Percentiles rank a stretch among this genome's conserved stretches.
Conservation (phyloP, 2,329 filamentous ascomycete genomes). For the Cladosporium phlei region DNA sequence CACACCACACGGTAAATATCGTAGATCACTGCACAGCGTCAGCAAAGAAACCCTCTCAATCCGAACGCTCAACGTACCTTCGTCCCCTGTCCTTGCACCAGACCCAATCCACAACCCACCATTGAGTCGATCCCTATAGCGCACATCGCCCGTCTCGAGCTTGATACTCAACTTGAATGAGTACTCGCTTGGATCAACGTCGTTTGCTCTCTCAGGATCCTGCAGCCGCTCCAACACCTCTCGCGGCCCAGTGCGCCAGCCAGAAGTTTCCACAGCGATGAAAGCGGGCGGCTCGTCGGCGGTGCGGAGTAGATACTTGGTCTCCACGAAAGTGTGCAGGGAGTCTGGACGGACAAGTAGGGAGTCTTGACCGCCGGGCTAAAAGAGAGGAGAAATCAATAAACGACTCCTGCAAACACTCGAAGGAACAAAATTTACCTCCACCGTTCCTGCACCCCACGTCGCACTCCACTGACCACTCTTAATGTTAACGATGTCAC, state of each 20-base stretch:
- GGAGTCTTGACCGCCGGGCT: constrained; percentile 20
- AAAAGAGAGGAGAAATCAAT: constrained; percentile 20
- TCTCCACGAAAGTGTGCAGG: constrained; percentile 16
- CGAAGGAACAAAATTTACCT: no score
- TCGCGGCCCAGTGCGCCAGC: constrained; percentile 18
- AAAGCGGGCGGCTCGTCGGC: constrained; percentile 17
- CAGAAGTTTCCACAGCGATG: constrained; percentile 18
- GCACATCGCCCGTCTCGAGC: constrained; percentile 19
- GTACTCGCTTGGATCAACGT: constrained; percentile 19
- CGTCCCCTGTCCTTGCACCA: constrained; percentile 16
- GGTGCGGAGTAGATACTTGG: constrained; percentile 19
- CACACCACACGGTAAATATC: constrained; percentile 17
- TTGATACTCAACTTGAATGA: constrained; percentile 16
- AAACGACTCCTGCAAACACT: no score
- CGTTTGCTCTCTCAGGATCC: constrained; percentile 16
- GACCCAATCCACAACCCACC: constrained; percentile 18
- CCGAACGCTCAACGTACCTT: constrained; percentile 14
- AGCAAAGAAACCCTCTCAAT: neutral
- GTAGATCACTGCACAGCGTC: constrained; percentile 16
- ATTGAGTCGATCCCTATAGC: constrained; percentile 16
- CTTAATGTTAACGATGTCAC: constrained; percentile 49
- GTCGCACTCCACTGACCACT: constrained; percentile 49
- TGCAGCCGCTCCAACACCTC: constrained; percentile 18
- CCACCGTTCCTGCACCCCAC: constrained; percentile 46
- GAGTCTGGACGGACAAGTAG: constrained; percentile 17